These are phyloP conservation scores for Agaricales sp. DNA, from an alignment of 1,284 basidiomycete species.

Conservation along the genomic window DNA sequence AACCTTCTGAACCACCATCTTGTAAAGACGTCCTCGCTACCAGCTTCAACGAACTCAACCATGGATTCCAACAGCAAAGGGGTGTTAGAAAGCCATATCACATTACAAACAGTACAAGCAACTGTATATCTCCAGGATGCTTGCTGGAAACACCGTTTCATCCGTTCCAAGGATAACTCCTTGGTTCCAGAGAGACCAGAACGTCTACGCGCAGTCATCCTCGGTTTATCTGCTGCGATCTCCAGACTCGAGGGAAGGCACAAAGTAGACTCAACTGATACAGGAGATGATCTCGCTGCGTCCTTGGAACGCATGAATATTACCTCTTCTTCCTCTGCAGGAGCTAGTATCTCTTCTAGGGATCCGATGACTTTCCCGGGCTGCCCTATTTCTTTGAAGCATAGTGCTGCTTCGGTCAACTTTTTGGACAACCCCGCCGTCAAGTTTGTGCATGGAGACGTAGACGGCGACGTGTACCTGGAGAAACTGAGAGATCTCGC, in stretches of 20 bases:
- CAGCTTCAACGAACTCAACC: too few species aligned
- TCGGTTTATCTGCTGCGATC: slow-evolving; percentile 72
- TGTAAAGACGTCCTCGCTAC: too few species aligned
- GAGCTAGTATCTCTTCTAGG: slow-evolving; percentile 10
- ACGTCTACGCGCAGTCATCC: slow-evolving; percentile 71
- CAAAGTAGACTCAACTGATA: not conserved
- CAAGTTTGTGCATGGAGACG: slow-evolving; percentile 65
- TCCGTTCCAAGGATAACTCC: slow-evolving; percentile 64
- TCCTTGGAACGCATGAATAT: slow-evolving; percentile 50
- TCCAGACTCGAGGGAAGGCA: slow-evolving; percentile 51
- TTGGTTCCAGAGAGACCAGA: slow-evolving; percentile 84
- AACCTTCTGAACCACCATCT: too few species aligned
- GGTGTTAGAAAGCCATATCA: too few species aligned
- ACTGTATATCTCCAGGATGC: slow-evolving; percentile 48
- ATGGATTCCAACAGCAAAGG: too few species aligned
- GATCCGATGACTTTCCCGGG: slow-evolving; percentile 8
- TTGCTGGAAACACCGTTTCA: slow-evolving; percentile 68
- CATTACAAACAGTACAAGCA: too few species aligned
- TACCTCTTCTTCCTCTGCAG: slow-evolving; percentile 4
- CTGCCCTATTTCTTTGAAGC: slow-evolving; percentile 31
- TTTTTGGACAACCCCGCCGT: slow-evolving; percentile 54
- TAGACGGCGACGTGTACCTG: slow-evolving; percentile 58
- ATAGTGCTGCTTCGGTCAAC: slow-evolving; percentile 42
- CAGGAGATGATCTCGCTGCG: slow-evolving; percentile 37
- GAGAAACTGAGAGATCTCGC: slow-evolving; percentile 54